Conservation (phyloP, 192 early-diverging fungal genomes). For the Coemansia asiatica region DNA sequence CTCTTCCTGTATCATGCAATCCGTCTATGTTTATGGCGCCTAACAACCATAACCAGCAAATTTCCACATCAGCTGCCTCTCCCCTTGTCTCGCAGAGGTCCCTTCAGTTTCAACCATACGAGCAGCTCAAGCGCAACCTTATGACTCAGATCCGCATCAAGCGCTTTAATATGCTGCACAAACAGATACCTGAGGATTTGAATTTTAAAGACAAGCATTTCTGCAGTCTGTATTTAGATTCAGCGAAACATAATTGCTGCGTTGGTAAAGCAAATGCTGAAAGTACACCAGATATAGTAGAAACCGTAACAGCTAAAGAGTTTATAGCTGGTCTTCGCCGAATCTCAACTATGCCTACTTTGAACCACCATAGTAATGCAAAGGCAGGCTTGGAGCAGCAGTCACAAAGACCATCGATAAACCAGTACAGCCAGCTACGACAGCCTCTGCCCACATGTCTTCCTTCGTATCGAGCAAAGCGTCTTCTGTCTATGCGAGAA, state of each 20-base stretch:
- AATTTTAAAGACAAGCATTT: constrained; percentile 7
- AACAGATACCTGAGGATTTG: constrained; percentile 11
- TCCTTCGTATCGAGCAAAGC: constrained; percentile 3
- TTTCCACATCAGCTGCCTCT: background rate
- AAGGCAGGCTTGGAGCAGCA: background rate
- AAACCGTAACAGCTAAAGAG: constrained; percentile 1
- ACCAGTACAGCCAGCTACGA: background rate
- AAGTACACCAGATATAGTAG: background rate
- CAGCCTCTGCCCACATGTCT: background rate
- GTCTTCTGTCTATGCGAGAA: constrained; percentile 16
- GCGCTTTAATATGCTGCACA: constrained; percentile 6
- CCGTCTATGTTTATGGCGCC: background rate
- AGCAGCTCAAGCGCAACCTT: constrained; percentile 26
- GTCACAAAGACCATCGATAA: background rate
- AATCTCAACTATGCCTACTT: constrained; percentile 33
- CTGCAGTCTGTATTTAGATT: background rate
- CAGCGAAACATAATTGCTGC: background rate
- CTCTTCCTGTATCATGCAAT: background rate
- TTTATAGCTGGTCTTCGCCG: constrained; percentile 21
- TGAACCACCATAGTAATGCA: background rate
- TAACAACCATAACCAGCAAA: background rate
- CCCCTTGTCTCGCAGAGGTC: constrained; percentile 11
- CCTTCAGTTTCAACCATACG: constrained; percentile 18
- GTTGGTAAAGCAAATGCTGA: background rate
- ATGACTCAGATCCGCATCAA: constrained; percentile 14